Evolutionary conservation across 2,329 filamentous ascomycete genomes (phyloP).

Genomic region (Colletotrichum gloeosporioides): DNA sequence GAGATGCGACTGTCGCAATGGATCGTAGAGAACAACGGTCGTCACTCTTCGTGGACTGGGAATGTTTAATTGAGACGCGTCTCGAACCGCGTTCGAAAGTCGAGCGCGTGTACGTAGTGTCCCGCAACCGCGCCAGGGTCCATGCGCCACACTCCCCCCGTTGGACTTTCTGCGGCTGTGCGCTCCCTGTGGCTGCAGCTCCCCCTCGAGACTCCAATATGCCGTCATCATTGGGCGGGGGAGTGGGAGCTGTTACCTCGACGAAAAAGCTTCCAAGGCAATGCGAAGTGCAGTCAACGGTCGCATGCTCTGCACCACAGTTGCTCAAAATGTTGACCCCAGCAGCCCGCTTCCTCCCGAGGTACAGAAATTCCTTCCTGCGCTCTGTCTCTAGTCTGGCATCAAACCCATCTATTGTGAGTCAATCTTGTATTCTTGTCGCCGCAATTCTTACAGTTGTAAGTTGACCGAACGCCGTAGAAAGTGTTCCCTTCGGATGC

Average conservation of each 20-base stretch:
- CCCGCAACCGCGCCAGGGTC: background rate
- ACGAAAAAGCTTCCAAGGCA: conserved; percentile 1
- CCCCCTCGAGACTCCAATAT: background rate
- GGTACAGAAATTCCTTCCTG: conserved; percentile 8
- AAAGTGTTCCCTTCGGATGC: conserved; percentile 61
- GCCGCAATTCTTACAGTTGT: background rate
- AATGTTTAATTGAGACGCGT: conserved; percentile 25
- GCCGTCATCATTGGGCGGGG: background rate
- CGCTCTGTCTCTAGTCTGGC: conserved; percentile 51
- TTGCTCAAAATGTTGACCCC: conserved; percentile 34
- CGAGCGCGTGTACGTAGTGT: background rate
- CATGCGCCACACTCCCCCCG: background rate
- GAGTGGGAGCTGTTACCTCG: background rate
- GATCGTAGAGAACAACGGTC: background rate
- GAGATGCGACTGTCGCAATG: background rate
- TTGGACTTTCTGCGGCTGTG: background rate
- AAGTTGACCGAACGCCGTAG: conserved; percentile 38
- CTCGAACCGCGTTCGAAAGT: background rate
- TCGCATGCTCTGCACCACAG: background rate
- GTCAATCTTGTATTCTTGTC: conserved; percentile 27
- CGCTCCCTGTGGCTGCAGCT: background rate
- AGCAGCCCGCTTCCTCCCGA: conserved; percentile 28
- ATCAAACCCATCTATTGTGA: conserved; percentile 60
- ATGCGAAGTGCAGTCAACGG: background rate
- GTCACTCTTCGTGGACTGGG: background rate